These are phyloP conservation scores for Beauveria brongniartii DNA, from an alignment of 2,329 filamentous ascomycete genomes.

Conservation along the genomic window DNA sequence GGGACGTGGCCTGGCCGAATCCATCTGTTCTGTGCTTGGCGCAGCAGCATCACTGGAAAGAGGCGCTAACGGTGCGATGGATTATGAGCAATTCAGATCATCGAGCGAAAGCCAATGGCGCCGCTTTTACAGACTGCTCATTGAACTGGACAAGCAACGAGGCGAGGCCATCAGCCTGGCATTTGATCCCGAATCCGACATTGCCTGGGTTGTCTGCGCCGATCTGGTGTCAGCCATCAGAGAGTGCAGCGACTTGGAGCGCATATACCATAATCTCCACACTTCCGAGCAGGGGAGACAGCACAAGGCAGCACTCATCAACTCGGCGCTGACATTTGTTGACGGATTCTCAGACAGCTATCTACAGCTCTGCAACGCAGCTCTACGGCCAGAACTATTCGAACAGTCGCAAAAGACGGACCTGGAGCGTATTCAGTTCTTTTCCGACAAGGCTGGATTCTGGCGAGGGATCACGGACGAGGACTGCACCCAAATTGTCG, in stretches of 20 bases:
- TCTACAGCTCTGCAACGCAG: conserved; percentile 56
- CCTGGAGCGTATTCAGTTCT: conserved; percentile 64
- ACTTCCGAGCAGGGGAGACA: conserved; percentile 44
- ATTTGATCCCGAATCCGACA: conserved; percentile 60
- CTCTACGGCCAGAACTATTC: conserved; percentile 65
- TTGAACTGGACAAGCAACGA: conserved; percentile 78
- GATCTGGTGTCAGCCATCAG: conserved; percentile 74
- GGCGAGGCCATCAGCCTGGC: conserved; percentile 73
- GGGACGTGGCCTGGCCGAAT: conserved; percentile 60
- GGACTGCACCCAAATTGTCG: conserved; percentile 62
- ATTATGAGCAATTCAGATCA: conserved; percentile 66
- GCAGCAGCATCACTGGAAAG: conserved; percentile 59
- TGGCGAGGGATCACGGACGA: conserved; percentile 75
- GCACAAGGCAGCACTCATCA: conserved; percentile 54
- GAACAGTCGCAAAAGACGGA: conserved; percentile 63
- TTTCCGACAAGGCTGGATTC: conserved; percentile 74
- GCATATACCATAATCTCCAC: conserved; percentile 60
- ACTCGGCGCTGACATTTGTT: conserved; percentile 61
- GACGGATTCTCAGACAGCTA: conserved; percentile 63
- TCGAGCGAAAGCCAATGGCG: conserved; percentile 81
- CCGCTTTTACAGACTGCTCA: conserved; percentile 75
- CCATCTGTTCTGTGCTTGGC: conserved; percentile 64
- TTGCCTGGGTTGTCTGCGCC: conserved; percentile 78
- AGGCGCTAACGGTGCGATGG: conserved; percentile 54
- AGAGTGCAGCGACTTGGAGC: conserved; percentile 70